Evolutionary conservation across 1,139 yeast species (phyloP).

Genomic region (Spencermartinsiella ligniputridi): DNA sequence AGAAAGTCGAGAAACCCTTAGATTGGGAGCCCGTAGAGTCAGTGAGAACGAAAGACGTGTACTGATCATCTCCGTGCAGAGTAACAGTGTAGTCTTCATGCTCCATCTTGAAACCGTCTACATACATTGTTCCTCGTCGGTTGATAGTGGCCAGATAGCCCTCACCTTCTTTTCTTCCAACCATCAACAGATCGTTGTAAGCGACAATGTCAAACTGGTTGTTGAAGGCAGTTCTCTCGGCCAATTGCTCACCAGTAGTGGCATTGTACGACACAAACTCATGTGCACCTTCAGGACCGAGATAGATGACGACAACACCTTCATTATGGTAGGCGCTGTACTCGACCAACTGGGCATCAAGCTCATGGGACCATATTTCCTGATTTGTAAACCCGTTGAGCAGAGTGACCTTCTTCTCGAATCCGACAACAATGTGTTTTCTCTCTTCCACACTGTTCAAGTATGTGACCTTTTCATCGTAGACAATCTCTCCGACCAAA

Average conservation of each 20-base stretch:
- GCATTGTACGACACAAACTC: background rate
- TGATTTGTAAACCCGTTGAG: background rate
- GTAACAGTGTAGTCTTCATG: background rate
- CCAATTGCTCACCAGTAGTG: background rate
- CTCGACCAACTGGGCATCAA: background rate
- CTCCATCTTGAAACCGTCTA: background rate
- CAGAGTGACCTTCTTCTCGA: background rate
- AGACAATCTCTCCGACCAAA: slow-evolving; percentile 15
- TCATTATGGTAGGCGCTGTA: background rate
- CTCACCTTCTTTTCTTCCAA: background rate
- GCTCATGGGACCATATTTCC: background rate
- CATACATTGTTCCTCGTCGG: background rate
- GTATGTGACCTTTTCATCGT: slow-evolving; percentile 6
- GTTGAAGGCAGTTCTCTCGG: background rate
- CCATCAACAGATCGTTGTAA: background rate
- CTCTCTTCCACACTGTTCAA: slow-evolving; percentile 1
- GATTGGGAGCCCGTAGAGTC: background rate
- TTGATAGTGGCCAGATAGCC: background rate
- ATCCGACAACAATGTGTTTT: background rate
- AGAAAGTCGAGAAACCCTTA: background rate
- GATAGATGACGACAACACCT: background rate
- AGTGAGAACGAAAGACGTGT: background rate
- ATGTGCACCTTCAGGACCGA: background rate
- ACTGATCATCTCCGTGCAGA: background rate
- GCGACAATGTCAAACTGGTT: background rate